Percentiles rank a stretch among this genome's conserved stretches.
These are phyloP conservation scores for Amanita fuliginea DNA, from an alignment of 768 basidiomycete species.

Conservation along the genomic window DNA sequence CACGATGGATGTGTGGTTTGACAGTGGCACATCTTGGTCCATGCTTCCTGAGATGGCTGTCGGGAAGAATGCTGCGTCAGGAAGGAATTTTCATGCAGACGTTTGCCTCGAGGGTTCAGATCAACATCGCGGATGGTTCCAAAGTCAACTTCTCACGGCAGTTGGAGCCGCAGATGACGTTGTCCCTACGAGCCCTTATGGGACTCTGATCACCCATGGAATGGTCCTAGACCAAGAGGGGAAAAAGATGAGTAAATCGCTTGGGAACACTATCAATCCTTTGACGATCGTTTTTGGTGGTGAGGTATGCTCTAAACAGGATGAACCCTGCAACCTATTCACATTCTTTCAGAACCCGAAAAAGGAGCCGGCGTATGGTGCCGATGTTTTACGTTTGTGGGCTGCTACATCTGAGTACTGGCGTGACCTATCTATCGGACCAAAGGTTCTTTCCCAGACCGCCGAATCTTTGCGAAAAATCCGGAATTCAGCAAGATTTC, in stretches of 20 bases:
- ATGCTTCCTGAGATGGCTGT: constrained; percentile 40
- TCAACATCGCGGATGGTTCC: constrained; percentile 99
- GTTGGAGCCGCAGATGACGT: constrained; percentile 35
- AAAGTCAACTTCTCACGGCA: constrained; percentile 83
- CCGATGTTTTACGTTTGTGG: constrained; percentile 86
- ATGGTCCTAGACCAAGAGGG: constrained; percentile 90
- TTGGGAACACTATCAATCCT: constrained; percentile 87
- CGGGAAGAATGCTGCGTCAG: constrained; percentile 14
- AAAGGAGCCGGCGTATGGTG: constrained; percentile 70
- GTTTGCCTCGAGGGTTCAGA: constrained; percentile 93
- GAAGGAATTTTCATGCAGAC: constrained; percentile 49
- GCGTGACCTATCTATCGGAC: constrained; percentile 80
- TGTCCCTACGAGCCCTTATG: constrained; percentile 46
- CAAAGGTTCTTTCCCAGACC: constrained; percentile 62
- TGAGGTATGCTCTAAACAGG: constrained; percentile 34
- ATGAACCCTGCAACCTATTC: too few relatives aligned
- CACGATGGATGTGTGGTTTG: constrained; percentile 99
- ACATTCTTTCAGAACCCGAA: constrained; percentile 40
- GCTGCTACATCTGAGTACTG: constrained; percentile 85
- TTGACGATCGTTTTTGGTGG: constrained; percentile 72
- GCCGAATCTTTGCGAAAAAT: constrained; percentile 74
- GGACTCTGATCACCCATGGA: constrained; percentile 83
- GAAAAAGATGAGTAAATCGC: constrained; percentile 96
- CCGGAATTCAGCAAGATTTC: constrained; percentile 77
- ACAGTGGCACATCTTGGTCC: constrained; percentile 93